These are phyloP conservation scores for Dryas drummondii DNA, from an alignment of 306 rosid genomes.

Conservation along the genomic window DNA sequence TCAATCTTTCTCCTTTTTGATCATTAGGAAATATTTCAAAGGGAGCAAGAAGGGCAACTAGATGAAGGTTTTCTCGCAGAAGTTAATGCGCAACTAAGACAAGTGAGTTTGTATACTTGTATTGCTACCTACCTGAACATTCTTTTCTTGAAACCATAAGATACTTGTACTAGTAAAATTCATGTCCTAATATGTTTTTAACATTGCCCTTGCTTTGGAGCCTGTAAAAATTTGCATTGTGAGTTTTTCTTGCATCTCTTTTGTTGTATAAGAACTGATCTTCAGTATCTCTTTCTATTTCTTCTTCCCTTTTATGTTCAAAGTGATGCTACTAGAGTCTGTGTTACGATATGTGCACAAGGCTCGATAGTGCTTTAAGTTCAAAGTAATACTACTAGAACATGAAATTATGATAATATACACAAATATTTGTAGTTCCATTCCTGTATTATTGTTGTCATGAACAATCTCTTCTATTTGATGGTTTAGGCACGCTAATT, in stretches of 20 bases:
- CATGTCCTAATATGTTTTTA: neutral
- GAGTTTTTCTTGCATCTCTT: neutral
- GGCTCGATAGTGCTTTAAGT: neutral
- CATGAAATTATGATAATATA: neutral
- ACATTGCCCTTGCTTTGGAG: neutral
- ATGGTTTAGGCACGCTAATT: neutral
- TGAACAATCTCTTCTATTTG: neutral
- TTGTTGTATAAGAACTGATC: neutral
- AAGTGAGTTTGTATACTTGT: constrained; percentile 50
- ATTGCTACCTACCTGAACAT: constrained; percentile 13
- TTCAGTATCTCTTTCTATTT: neutral
- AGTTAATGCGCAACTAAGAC: constrained; percentile 89
- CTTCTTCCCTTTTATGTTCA: neutral
- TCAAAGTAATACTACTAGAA: neutral
- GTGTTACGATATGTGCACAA: neutral
- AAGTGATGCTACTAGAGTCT: neutral
- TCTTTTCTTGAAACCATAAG: constrained; percentile 21
- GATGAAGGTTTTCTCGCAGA: constrained; percentile 95
- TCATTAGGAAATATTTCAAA: constrained; percentile 64
- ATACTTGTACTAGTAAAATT: neutral
- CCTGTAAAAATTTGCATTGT: neutral
- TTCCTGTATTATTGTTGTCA: neutral
- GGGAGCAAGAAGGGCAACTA: constrained; percentile 82
- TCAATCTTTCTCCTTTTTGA: constrained; percentile 15
- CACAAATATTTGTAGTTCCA: neutral